Base-by-base conservation (phyloP, 2,329 filamentous ascomycete species). In the Colletotrichum sp. region DNA sequence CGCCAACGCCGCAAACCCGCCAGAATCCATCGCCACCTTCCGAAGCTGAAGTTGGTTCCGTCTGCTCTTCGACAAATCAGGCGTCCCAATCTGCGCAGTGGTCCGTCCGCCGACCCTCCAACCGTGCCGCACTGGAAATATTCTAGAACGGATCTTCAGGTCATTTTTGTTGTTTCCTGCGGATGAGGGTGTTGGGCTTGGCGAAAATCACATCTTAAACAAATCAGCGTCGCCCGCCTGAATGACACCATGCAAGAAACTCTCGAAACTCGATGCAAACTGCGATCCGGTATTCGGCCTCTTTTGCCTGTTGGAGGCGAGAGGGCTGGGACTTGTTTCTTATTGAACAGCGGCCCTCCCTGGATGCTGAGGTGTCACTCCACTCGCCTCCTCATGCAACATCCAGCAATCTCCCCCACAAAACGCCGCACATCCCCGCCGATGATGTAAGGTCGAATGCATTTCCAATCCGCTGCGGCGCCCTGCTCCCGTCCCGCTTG, bases 401-500 rank as follows among this genome's bases (percentile, higher is more conserved):
- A 48, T 73, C 58, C 27, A 39, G 43, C 70, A 69, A 68, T 58
- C 39, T 52, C 27, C 70, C 70, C 73, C 70, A 68, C 56, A 60
- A 69, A 69, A 39, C 64, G 62, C 43, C 69, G 72, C 62, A 62
- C 39, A 48, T 73, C 70, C 73, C 73, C 70, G 43, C 73, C 58
- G 66, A 75, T 75, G 74, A 75, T 75, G 74, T 74, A 68, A 75
- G 70, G 70, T 36, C 52, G 64, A 75, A 52, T 73, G 64, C 64
- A 34, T 62, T 39, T 55, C 60, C 36, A 60, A 71, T 30, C 48
- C 69, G 25, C 66, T 25, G 36, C 61, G 16, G 18, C 30, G 61
- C 25, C 30, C 32, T 39, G 30, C 58, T 60, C 56, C 55, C 58
- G 39, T 16, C 43, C 43, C 62, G 52, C 43, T 48, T 56, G 52